Evolutionary conservation across 306 rosid genomes (phyloP).

Genomic region (Abrus pulchellus): DNA sequence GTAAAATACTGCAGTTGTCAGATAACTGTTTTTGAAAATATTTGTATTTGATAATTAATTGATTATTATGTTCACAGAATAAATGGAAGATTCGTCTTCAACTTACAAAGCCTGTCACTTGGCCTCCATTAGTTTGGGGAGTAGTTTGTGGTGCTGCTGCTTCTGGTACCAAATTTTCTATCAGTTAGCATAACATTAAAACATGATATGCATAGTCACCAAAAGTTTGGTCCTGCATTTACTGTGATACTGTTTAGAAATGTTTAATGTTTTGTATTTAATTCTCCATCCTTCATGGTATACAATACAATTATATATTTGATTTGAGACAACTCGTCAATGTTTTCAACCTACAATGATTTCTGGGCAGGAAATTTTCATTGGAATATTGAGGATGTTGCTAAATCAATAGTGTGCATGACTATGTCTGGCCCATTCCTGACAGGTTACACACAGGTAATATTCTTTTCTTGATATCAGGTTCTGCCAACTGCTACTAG

Average conservation of each 20-base stretch:
- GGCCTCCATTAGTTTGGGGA: constrained; percentile 99
- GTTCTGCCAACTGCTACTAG: constrained; percentile 6
- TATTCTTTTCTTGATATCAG: not conserved
- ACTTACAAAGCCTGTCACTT: constrained; percentile 96
- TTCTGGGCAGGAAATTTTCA: constrained; percentile 83
- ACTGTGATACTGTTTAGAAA: not conserved
- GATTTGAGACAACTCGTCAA: constrained; percentile 31
- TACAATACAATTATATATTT: constrained; percentile 13
- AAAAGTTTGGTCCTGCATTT: constrained; percentile 20
- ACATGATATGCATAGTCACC: constrained; percentile 14
- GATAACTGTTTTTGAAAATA: not conserved
- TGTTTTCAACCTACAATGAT: constrained; percentile 36
- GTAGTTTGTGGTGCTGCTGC: constrained; percentile 99
- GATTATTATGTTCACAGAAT: constrained; percentile 67
- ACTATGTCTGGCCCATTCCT: constrained; percentile 97
- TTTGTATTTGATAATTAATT: constrained; percentile 36
- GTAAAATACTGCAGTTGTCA: constrained; percentile 14
- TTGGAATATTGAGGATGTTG: constrained; percentile 89
- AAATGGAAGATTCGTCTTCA: constrained; percentile 98
- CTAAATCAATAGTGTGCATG: constrained; percentile 89
- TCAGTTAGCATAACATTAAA: not conserved
- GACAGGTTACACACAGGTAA: constrained; percentile 95
- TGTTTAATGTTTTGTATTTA: constrained; percentile 31
- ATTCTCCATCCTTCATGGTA: constrained; percentile 39
- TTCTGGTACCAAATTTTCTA: constrained; percentile 68